These are phyloP conservation scores for Sporothrix luriei DNA, from an alignment of 2,329 filamentous ascomycete species.

Conservation along the genomic window DNA sequence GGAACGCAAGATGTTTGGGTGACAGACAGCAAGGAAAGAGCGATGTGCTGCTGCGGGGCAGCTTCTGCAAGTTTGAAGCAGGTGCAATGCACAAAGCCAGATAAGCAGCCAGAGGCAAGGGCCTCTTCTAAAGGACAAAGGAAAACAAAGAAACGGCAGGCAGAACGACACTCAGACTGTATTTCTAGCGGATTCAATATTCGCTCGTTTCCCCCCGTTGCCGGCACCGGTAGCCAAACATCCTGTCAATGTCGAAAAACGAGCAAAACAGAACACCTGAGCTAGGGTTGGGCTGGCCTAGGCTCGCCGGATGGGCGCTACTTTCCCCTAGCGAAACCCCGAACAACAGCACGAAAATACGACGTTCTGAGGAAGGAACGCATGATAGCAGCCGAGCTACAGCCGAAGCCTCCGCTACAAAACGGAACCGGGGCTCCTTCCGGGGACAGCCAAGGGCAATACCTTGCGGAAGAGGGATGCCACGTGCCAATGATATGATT, in stretches of 20 bases:
- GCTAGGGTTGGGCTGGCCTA: slow-evolving; percentile 2
- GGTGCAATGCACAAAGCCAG: not conserved
- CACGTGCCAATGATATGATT: not conserved
- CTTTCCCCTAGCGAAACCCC: not conserved
- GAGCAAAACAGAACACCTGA: not conserved
- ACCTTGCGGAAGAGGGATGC: slow-evolving; percentile 13
- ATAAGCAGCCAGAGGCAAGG: not conserved
- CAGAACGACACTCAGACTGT: not conserved
- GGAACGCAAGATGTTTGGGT: not conserved
- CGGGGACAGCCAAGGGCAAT: not conserved
- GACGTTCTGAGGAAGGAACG: not conserved
- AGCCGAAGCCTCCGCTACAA: slow-evolving; percentile 12
- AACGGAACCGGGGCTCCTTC: slow-evolving; percentile 10
- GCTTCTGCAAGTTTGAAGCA: slow-evolving; percentile 8
- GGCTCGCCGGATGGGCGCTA: slow-evolving; percentile 2
- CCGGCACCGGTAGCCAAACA: not conserved
- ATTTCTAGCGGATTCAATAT: not conserved
- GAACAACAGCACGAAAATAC: slow-evolving; percentile 20
- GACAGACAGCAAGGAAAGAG: not conserved
- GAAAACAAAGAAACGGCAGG: not conserved
- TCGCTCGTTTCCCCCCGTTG: slow-evolving; percentile 1
- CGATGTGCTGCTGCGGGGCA: slow-evolving; percentile 1
- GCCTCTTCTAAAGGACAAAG: not conserved
- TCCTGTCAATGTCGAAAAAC: slow-evolving; percentile 3
- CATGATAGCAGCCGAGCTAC: slow-evolving; percentile 25